phyloP scores from a whole-genome alignment of 176 grass and related monocot genomes.

The Typha latifolia region DNA sequence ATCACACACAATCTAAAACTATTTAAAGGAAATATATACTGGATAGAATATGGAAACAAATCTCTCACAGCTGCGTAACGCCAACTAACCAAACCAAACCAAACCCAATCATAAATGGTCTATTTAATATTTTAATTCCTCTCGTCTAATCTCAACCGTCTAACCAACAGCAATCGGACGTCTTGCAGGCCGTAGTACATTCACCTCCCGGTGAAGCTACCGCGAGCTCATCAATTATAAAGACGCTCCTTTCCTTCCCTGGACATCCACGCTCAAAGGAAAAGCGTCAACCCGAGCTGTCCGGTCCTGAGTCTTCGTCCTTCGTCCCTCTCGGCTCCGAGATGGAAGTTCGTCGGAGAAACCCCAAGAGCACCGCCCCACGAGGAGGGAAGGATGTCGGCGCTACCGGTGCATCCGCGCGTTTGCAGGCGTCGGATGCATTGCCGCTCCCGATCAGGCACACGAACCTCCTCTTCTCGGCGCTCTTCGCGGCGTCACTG shows the following conservation, averaged over 20 bases:
- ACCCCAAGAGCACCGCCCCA: not conserved
- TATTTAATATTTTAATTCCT: too few species aligned
- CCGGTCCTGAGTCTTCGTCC: not conserved
- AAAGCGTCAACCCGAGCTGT: not conserved
- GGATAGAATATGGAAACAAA: too few species aligned
- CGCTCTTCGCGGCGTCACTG: constrained; percentile 58
- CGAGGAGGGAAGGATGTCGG: not conserved
- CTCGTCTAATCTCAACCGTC: too few species aligned
- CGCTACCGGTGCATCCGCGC: too few species aligned
- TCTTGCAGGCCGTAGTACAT: not conserved
- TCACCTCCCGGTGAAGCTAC: not conserved
- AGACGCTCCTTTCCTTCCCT: not conserved
- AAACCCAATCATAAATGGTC: too few species aligned
- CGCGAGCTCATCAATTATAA: not conserved
- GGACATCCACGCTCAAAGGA: not conserved
- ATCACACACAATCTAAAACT: too few species aligned
- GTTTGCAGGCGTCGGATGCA: constrained; percentile 11
- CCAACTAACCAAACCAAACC: too few species aligned
- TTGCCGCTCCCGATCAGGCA: constrained; percentile 77
- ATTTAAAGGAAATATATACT: too few species aligned
- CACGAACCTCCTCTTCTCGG: constrained; percentile 88
- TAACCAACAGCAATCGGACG: too few species aligned
- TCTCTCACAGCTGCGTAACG: too few species aligned
- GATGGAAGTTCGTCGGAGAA: not conserved
- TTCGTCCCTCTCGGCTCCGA: not conserved